Conservation (phyloP, 257 asterid genomes). For the Verbascum thapsus region DNA sequence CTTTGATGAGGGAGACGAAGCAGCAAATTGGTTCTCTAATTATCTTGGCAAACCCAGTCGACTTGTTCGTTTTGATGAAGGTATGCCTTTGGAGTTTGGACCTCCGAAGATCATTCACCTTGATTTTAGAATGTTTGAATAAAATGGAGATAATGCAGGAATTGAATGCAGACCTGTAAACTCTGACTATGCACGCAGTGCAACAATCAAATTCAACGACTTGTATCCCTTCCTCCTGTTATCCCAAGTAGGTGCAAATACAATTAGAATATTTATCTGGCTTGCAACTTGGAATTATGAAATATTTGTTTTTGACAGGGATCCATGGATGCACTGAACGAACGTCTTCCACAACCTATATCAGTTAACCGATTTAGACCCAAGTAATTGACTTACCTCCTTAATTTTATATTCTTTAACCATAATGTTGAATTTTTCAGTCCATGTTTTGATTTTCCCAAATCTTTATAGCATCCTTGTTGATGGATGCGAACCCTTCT, state of each 20-base stretch:
- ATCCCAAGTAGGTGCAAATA: slow-evolving; percentile 53
- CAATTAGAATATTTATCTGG: background rate
- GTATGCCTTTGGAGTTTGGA: slow-evolving; percentile 27
- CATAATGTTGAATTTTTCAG: background rate
- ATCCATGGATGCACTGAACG: slow-evolving; percentile 58
- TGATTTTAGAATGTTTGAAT: background rate
- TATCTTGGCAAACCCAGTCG: slow-evolving; percentile 65
- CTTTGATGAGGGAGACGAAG: slow-evolving; percentile 69
- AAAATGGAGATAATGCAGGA: slow-evolving; percentile 37
- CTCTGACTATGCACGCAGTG: slow-evolving; percentile 45
- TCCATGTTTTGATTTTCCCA: background rate
- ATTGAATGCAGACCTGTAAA: slow-evolving; percentile 49
- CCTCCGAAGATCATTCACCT: background rate
- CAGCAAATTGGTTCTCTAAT: slow-evolving; percentile 66
- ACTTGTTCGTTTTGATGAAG: slow-evolving; percentile 69
- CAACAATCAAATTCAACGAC: slow-evolving; percentile 53
- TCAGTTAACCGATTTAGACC: slow-evolving; percentile 65
- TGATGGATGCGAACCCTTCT: slow-evolving; percentile 55
- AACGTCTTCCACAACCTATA: slow-evolving; percentile 57
- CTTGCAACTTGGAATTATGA: too few species aligned
- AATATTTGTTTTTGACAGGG: slow-evolving; percentile 44
- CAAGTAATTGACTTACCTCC: slow-evolving; percentile 39
- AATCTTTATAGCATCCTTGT: slow-evolving; percentile 43
- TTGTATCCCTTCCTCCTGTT: slow-evolving; percentile 61
- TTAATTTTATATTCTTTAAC: background rate